Base-by-base conservation (phyloP, 352 stramenopile species). In the Phytophthora vignae region DNA sequence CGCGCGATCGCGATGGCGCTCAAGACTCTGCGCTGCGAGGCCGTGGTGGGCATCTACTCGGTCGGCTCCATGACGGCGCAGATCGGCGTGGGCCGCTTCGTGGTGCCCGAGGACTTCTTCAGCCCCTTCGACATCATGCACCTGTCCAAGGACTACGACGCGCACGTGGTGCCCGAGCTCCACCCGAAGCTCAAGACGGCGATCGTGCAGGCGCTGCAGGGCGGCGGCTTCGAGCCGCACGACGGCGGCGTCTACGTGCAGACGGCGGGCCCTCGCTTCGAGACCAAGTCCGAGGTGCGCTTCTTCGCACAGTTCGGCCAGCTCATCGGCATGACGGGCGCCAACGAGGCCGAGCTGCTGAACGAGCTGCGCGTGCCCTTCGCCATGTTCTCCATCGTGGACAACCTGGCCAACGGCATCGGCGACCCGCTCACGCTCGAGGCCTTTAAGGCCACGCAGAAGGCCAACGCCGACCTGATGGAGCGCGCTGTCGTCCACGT, bases 281-380 rank as follows among this genome's bases (percentile, higher is more conserved):
- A 97, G 77, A 97, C 91, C 58, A 96, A 96, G 78, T 84, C 91
- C 12, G 91, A 97, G 74, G 90, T 97, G 79, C 88, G 88, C 53
- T 96, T 95, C 76, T 95, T 97, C 60, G 78, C 88, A 27, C 86
- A 95, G 69, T 95, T 92, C 50, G 91, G 90, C 9, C 81, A 97
- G 40, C 71, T 97, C 59, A 87, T 97, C 48, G 91, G 91, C 49
- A 97, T 97, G 91, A 97, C 91, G 6, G 90, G 86, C 53, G 84
- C 87, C 17, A 94, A 97, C 66, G 91, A 97, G 69, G 90, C 91
- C 40, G 88, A 93, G 68, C 77, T 96, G 5, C 82, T 93, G 22
- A 95, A 94, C 63, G 91, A 97, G 50, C 74, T 97, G 55, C 77
- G 75, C 17, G 69, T 94, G 42, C 90, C 89, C 15, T 96, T 95